phyloP scores from a whole-genome alignment of 495 filamentous ascomycete genomes.

The Penicillium cinerascens region DNA sequence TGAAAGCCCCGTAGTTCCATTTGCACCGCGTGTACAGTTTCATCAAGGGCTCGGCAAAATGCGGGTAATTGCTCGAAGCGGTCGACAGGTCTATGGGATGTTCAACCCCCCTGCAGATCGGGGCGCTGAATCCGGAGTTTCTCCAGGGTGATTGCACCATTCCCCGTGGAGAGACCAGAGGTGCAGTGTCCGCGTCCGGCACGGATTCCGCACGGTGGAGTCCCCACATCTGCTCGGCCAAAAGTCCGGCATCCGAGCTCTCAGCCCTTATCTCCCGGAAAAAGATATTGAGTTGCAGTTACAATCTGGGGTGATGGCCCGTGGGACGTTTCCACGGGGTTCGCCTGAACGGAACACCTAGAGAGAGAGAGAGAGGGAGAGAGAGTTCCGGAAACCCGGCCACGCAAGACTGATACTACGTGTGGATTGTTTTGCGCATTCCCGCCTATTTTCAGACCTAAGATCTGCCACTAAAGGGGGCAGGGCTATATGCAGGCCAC shows the following conservation, averaged over 20 bases:
- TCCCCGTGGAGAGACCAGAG: constrained; percentile 8
- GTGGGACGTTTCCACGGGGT: not conserved
- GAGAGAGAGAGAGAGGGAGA: not conserved
- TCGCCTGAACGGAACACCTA: not conserved
- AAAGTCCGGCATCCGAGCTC: not conserved
- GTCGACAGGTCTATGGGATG: not conserved
- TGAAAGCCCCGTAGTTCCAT: not conserved
- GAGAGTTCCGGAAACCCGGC: not conserved
- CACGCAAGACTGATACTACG: not conserved
- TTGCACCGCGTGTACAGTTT: not conserved
- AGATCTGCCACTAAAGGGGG: constrained; percentile 24
- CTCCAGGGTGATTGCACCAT: constrained; percentile 17
- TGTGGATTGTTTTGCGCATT: not conserved
- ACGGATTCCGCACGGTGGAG: not conserved
- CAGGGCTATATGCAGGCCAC: constrained; percentile 15
- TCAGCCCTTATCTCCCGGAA: not conserved
- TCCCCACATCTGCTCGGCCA: not conserved
- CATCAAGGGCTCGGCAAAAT: constrained; percentile 19
- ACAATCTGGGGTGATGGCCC: not conserved
- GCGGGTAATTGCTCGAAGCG: constrained; percentile 18
- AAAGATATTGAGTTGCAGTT: not conserved
- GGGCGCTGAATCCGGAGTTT: constrained; percentile 17
- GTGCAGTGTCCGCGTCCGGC: not conserved
- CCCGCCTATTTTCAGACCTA: not conserved
- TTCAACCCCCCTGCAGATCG: not conserved